These are phyloP conservation scores for Cercospora sp. DNA, from an alignment of 2,329 filamentous ascomycete species.

Conservation along the genomic window DNA sequence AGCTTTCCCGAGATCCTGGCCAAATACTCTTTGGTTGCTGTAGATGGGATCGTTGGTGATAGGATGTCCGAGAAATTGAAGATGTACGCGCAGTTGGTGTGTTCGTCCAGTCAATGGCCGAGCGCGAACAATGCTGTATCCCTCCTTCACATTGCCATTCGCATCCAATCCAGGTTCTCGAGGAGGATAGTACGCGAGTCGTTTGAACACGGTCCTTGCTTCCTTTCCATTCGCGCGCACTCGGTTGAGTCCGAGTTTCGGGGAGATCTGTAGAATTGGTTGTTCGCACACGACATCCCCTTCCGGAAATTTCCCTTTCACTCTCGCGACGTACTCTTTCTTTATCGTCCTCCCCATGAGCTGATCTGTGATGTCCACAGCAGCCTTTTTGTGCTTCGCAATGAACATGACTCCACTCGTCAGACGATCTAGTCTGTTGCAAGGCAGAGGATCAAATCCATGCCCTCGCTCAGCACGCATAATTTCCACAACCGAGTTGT, in stretches of 20 bases:
- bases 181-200: slow-evolving; percentile 82
- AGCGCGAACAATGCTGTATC: slow-evolving; percentile 93
- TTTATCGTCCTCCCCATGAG: slow-evolving; percentile 79
- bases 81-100: slow-evolving; percentile 90
- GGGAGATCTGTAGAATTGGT: slow-evolving; percentile 89
- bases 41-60: slow-evolving; percentile 99
- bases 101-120: slow-evolving; percentile 90
- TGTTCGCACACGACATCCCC: slow-evolving; percentile 90
- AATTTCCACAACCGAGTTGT: slow-evolving; percentile 92
- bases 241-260: slow-evolving; percentile 89
- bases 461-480: slow-evolving; percentile 72
- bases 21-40: slow-evolving; percentile 90
- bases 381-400: slow-evolving; percentile 78
- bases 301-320: slow-evolving; percentile 87
- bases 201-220: slow-evolving; percentile 86
- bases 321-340: slow-evolving; percentile 93
- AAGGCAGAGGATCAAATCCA: slow-evolving; percentile 65
- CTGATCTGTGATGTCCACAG: slow-evolving; percentile 73
- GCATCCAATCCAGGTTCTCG: slow-evolving; percentile 20
- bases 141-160: slow-evolving; percentile 40
- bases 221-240: slow-evolving; percentile 91
- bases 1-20: slow-evolving; percentile 68
- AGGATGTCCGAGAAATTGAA: slow-evolving; percentile 91
- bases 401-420: slow-evolving; percentile 99
- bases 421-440: slow-evolving; percentile 88